Base-by-base conservation (phyloP, 1,284 basidiomycete species). In the Taiwanofungus camphoratus region DNA sequence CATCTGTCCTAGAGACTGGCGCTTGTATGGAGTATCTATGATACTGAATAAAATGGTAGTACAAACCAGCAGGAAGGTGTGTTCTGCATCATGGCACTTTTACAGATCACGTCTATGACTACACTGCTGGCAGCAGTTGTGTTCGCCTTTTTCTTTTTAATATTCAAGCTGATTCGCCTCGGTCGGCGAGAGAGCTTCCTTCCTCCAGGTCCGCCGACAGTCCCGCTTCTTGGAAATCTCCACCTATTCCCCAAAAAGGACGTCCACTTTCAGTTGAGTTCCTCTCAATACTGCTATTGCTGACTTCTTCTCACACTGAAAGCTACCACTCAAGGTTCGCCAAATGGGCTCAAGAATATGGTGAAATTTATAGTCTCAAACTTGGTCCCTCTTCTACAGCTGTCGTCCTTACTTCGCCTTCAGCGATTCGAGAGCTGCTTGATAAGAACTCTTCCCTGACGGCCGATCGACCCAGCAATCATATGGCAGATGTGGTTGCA, bases 131-230 rank as follows among this genome's bases (percentile, higher is more conserved):
- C n/a, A n/a, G n/a, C n/a, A n/a, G n/a, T n/a, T n/a, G n/a, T n/a
- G n/a, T n/a, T n/a, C n/a, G n/a, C n/a, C n/a, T n/a, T n/a, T n/a
- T n/a, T n/a, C n/a, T n/a, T n/a, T n/a, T n/a, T n/a, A n/a, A n/a
- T n/a, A n/a, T n/a, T n/a, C n/a, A n/a, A n/a, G n/a, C n/a, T n/a
- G n/a, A n/a, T n/a, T n/a, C 7, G 33, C 33, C 18, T 15, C 30
- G 30, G 33, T 12, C 12, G 15, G 22, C 39, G 20, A 44, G 63
- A 39, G 55, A 56, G 18, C 31, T 42, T 16, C 19, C 55, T 65
- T n/a, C 64, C 64, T 15, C 62, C 62, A n/a, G 64, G 63, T 2
- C 64, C 64, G 1, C 61, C 62, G 2, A 64, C 63, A 8, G 23
- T 49, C 5, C 61, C 61, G 1, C 18, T 65, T n/a, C 45, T 66